These are phyloP conservation scores for Herpetospermum pedunculosum DNA, from an alignment of 306 rosid species.

Conservation along the genomic window DNA sequence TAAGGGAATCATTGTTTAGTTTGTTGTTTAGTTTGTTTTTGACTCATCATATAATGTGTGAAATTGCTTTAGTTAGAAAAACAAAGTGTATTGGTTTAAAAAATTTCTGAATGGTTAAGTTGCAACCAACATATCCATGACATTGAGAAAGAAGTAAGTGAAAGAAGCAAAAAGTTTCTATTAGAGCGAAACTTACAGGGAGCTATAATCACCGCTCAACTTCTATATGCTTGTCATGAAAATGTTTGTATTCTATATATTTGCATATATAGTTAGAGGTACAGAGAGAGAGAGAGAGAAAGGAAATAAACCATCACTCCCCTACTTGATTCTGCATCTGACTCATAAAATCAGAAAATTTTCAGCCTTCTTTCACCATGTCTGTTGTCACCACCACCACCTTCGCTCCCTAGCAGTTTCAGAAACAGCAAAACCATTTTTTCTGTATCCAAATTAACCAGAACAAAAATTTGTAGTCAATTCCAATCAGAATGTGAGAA, in stretches of 20 bases:
- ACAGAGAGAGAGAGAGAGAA: background rate
- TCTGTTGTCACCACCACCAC: background rate
- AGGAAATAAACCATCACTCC: background rate
- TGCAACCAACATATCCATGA: background rate
- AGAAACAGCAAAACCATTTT: conserved; percentile 33
- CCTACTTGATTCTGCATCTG: background rate
- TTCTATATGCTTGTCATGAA: conserved; percentile 3
- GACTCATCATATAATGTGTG: background rate
- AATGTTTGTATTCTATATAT: background rate
- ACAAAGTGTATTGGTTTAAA: background rate
- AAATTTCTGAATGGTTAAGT: background rate
- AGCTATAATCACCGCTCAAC: background rate
- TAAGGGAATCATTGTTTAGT: too few relatives aligned
- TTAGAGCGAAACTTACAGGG: conserved; percentile 2
- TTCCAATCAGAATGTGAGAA: background rate
- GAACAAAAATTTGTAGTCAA: background rate
- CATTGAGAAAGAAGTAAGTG: background rate
- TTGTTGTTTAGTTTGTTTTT: background rate
- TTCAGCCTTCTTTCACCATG: background rate
- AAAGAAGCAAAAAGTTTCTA: conserved; percentile 8
- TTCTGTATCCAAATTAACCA: conserved; percentile 12
- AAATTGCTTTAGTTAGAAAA: background rate
- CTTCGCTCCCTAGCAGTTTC: background rate
- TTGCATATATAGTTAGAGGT: conserved; percentile 1
- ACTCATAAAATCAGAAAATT: background rate